Evolutionary conservation across 169 alveolate species (phyloP), one percentile per base, ranked within the genome.

Genomic region (Plasmodium knowlesi): DNA sequence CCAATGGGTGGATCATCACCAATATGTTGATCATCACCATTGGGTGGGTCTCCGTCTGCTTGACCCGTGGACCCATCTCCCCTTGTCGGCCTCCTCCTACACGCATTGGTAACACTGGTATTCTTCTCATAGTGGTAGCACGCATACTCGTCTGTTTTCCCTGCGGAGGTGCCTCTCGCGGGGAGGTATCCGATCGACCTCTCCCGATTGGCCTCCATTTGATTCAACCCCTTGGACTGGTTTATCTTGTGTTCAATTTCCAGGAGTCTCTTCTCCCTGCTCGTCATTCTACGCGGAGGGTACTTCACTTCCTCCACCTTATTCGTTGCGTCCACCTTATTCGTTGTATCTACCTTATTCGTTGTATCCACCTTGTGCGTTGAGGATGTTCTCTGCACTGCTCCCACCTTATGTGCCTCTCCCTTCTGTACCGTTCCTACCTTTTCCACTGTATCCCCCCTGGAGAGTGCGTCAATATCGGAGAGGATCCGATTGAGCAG

Each of bases 141-240:
- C 3, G 19, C 46, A 25, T 78, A 88, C 71, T 88, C 94, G 28
- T 19, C 25, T 16, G 70, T 78, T 94, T 37, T 94, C 30, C 25
- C 80, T 88, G 74, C 84, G 28, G 16, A 92, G 90, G 46, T 92
- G 92, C 30, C 86, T 30, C 92, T 79, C 84, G 46, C 30, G 32
- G 16, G 14, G 74, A 19, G 74, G 22, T 61, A 14, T 1, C 28
- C 37, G 37, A 28, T 43, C 57, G 57, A 19, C 32, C 32, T 39
- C 81, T 88, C 93, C 41, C 43, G 79, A 34, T 22, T 78, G 30
- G 46, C 30, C 50, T 88, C 94, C 54, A 88, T 30, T 39, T 88
- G 71, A 39, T 88, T 88, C 70, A 78, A 72, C 12, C 37, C 34
- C 81, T 76, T 88, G 0, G 94, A 88, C 71, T 88, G 94, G 28